Evolutionary conservation across 2,329 filamentous ascomycete genomes (phyloP), one percentile per base, ranked within the genome.

Genomic region (Phialemonium atrogriseum): DNA sequence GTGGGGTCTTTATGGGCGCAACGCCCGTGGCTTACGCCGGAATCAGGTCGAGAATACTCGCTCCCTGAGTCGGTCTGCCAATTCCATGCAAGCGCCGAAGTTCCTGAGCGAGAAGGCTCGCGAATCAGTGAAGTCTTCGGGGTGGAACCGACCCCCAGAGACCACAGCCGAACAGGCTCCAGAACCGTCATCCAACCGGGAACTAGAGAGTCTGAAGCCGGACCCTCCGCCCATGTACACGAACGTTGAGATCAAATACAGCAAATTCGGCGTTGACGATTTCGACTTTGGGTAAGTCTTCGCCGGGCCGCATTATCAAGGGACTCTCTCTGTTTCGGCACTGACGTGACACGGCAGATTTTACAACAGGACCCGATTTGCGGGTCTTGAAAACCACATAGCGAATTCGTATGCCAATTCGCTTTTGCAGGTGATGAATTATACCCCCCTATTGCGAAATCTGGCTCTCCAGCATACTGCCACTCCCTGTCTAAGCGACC

Each of bases 261-360:
- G 89, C 67, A 93, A 87, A 52, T 98, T 95, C 56, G 91, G 91
- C 13, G 87, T 98, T n/a, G 89, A 96, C 49, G 93, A 98, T 56
- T 98, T 98, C 54, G 91, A 98, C 56, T 98, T 98, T 59, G 82
- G 83, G 78, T 85, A 62, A 48, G 76, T 58, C 3, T 17, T 4
- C 7, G 5, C 20, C 5, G 10, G 11, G 10, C n/a, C n/a, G n/a
- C n/a, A n/a, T n/a, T n/a, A n/a, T n/a, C n/a, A n/a, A n/a, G n/a
- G n/a, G n/a, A n/a, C 12, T 10, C 5, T 11, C 10, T 10, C 4
- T 26, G 15, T 26, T 4, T 18, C 25, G 2, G 14, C 13, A 34
- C 32, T 38, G n/a, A 39, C 16, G 15, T n/a, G 17, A 19, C n/a
- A 5, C 7, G 6, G 3, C 10, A 42, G 85, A 35, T 96, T 85